These are phyloP conservation scores for Paraconiothyrium sp. DNA, from an alignment of 2,329 filamentous ascomycete species.

Conservation along the genomic window DNA sequence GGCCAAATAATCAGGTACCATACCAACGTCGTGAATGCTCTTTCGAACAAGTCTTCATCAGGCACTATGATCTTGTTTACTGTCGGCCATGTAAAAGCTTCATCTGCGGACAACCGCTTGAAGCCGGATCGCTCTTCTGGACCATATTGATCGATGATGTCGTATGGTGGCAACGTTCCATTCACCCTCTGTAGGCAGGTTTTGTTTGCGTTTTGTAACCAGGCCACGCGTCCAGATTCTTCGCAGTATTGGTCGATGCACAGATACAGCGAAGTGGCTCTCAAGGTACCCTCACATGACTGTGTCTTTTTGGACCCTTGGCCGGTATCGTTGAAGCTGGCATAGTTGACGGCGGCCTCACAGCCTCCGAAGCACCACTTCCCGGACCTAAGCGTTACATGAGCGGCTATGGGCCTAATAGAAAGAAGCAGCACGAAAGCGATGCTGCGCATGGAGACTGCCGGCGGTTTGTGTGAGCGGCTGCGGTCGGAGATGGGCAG, in stretches of 20 bases:
- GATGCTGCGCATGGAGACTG: constrained; percentile 31
- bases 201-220: constrained; percentile 28
- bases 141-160: constrained; percentile 35
- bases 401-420: constrained; percentile 20
- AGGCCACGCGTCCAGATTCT: constrained; percentile 25
- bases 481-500: constrained; percentile 26
- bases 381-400: constrained; percentile 28
- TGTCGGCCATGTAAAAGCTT: constrained; percentile 29
- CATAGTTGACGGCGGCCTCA: constrained; percentile 40
- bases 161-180: constrained; percentile 35
- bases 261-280: constrained; percentile 40
- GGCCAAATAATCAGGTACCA: not conserved
- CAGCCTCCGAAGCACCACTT: constrained; percentile 43
- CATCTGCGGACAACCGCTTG: constrained; percentile 29
- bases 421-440: constrained; percentile 20
- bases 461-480: constrained; percentile 15
- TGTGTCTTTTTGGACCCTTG: constrained; percentile 36
- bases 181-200: constrained; percentile 37
- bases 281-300: constrained; percentile 37
- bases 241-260: constrained; percentile 40
- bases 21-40: constrained; percentile 44
- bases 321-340: constrained; percentile 45
- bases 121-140: constrained; percentile 28
- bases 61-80: constrained; percentile 34
- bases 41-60: constrained; percentile 31